Evolutionary conservation across 2,329 filamentous ascomycete species (phyloP).

Genomic region (Aureobasidium lini): DNA sequence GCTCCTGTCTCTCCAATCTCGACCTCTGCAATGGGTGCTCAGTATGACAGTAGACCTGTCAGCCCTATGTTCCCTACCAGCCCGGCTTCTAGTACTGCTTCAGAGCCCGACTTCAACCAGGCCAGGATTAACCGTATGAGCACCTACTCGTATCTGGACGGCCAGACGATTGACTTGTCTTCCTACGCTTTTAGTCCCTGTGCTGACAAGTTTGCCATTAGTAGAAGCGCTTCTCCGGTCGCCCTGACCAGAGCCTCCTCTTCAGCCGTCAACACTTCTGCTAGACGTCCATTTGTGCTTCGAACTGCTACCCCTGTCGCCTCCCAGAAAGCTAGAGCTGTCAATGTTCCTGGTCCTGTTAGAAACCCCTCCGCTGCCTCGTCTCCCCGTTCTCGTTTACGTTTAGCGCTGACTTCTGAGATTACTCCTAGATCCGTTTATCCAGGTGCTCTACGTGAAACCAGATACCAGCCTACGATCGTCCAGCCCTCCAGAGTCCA

Average conservation of each 20-base stretch:
- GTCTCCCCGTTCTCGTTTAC: not conserved
- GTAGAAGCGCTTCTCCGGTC: no score
- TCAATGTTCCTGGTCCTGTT: not conserved
- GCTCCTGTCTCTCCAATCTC: not conserved
- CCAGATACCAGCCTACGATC: not conserved
- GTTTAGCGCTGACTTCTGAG: not conserved
- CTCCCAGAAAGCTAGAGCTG: not conserved
- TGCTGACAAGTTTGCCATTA: not conserved
- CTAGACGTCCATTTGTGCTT: not conserved
- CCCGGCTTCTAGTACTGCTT: not conserved
- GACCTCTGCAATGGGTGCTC: not conserved
- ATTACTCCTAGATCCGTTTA: not conserved
- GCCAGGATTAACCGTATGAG: not conserved
- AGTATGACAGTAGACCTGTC: not conserved
- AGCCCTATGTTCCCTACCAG: not conserved
- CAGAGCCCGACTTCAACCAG: not conserved
- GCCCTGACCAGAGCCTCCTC: not conserved
- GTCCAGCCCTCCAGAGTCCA: not conserved
- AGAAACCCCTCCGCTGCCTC: not conserved
- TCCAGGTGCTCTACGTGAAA: not conserved
- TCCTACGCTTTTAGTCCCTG: not conserved
- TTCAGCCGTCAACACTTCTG: not conserved
- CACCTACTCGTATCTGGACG: not conserved
- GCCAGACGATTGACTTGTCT: not conserved
- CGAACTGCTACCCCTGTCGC: not conserved